Percentiles rank a stretch among this genome's conserved stretches.
phyloP scores from a whole-genome alignment of 768 basidiomycete species.

The Chalciporus sphaerocephalus region DNA sequence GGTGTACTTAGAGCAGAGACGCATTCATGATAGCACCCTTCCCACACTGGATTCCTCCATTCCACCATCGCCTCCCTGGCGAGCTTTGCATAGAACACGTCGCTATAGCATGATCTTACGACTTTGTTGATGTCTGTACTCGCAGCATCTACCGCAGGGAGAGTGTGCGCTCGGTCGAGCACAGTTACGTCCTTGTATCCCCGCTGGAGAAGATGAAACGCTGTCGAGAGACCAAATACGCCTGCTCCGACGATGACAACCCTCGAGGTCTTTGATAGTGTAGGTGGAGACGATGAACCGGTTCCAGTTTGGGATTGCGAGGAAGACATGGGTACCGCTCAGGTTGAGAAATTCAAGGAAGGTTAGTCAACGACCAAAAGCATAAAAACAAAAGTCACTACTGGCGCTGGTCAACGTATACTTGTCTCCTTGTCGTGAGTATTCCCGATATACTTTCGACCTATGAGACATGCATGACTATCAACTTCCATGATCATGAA shows the following conservation, averaged over 20 bases:
- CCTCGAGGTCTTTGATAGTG: slow-evolving; percentile 11
- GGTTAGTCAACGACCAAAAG: not conserved
- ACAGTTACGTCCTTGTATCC: slow-evolving; percentile 70
- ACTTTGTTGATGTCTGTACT: slow-evolving; percentile 58
- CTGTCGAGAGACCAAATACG: slow-evolving; percentile 84
- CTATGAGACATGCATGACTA: no score
- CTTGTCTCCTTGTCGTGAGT: no score
- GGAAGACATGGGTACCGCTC: not conserved
- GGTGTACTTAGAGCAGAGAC: slow-evolving; percentile 23
- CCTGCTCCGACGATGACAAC: slow-evolving; percentile 74
- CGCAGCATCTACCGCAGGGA: slow-evolving; percentile 84
- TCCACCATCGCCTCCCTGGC: slow-evolving; percentile 70
- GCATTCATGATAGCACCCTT: slow-evolving; percentile 80
- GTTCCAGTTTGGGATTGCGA: not conserved
- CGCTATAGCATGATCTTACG: slow-evolving; percentile 69
- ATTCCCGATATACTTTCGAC: not conserved
- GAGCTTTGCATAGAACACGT: slow-evolving; percentile 63
- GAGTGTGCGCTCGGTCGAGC: slow-evolving; percentile 59
- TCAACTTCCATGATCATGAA: no score
- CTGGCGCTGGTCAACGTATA: no score
- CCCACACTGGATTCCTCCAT: slow-evolving; percentile 73
- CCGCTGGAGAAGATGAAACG: slow-evolving; percentile 66
- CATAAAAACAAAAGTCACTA: not conserved
- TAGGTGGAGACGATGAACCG: not conserved
- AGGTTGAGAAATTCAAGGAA: not conserved